These are phyloP conservation scores for Colletotrichum echinochloae DNA, from an alignment of 2,329 filamentous ascomycete genomes.

Conservation along the genomic window DNA sequence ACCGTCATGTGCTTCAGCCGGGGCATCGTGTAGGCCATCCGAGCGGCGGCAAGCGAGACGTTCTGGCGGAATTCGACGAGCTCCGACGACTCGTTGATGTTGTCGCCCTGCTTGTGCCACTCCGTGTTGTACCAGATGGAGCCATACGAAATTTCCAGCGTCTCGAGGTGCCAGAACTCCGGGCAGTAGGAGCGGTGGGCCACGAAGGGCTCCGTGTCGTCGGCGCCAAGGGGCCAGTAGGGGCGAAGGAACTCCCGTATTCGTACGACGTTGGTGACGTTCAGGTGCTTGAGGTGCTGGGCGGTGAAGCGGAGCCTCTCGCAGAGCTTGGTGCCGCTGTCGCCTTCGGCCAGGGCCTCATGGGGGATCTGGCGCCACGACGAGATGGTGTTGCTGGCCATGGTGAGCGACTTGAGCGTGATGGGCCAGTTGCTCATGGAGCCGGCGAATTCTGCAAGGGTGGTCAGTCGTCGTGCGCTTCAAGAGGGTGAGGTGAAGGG, in stretches of 20 bases:
- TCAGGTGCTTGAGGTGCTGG: conserved; percentile 37
- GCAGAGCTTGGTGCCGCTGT: conserved; percentile 40
- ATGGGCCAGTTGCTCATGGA: conserved; percentile 40
- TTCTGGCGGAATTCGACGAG: conserved; percentile 42
- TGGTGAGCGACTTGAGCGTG: conserved; percentile 39
- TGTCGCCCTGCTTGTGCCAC: conserved; percentile 41
- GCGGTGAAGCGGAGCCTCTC: conserved; percentile 35
- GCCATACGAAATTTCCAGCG: conserved; percentile 41
- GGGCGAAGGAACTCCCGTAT: conserved; percentile 41
- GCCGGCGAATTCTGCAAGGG: conserved; percentile 36
- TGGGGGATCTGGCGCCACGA: conserved; percentile 44
- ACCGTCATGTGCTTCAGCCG: conserved; percentile 41
- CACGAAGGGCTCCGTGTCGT: conserved; percentile 37
- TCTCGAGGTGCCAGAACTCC: conserved; percentile 34
- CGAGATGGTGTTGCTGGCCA: conserved; percentile 41
- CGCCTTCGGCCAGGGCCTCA: conserved; percentile 40
- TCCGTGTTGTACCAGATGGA: conserved; percentile 42
- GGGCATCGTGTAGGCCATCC: conserved; percentile 43
- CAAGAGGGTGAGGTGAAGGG: not conserved
- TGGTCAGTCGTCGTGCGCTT: conserved; percentile 14
- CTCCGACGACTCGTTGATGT: conserved; percentile 42
- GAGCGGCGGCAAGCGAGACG: conserved; percentile 42
- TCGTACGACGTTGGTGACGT: conserved; percentile 41
- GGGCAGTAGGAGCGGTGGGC: conserved; percentile 23
- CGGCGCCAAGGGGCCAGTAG: conserved; percentile 38